Conservation (phyloP, 192 early-diverging fungal species). For the Umbelopsis isabellina region DNA sequence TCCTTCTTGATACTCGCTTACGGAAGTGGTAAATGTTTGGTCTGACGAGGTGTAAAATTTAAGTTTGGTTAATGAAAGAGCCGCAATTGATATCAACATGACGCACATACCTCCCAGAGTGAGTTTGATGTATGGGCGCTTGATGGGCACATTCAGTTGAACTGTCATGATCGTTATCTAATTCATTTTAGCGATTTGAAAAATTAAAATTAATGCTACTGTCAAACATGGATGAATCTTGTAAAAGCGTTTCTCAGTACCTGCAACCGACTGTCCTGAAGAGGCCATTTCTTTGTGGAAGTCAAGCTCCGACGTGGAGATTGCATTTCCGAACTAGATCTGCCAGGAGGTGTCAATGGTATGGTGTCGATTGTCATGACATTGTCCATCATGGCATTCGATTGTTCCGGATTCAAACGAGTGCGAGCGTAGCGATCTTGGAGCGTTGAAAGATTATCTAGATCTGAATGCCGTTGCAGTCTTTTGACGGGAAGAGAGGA, state of each 20-base stretch:
- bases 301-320: constrained; percentile 16
- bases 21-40: constrained; percentile 68
- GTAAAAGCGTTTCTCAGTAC: not conserved
- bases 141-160: constrained; percentile 57
- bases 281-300: constrained; percentile 8
- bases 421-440: constrained; percentile 5
- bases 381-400: constrained; percentile 14
- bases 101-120: constrained; percentile 54
- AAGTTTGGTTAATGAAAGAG: not conserved
- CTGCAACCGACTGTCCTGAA: constrained; percentile 12
- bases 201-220: not conserved
- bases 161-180: constrained; percentile 64
- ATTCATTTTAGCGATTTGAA: not conserved
- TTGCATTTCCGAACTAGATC: not conserved
- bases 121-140: constrained; percentile 63
- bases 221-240: not conserved
- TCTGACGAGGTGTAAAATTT: constrained; percentile 43
- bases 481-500: constrained; percentile 8
- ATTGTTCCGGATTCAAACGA: not conserved
- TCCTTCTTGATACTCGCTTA: constrained; percentile 58
- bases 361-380: not conserved
- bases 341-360: not conserved
- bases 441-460: not conserved
- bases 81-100: not conserved
- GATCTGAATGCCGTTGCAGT: constrained; percentile 1